Percentiles rank a stretch among this genome's conserved stretches.
Conservation (phyloP, 495 filamentous ascomycete genomes). For the Talaromyces ruber region DNA sequence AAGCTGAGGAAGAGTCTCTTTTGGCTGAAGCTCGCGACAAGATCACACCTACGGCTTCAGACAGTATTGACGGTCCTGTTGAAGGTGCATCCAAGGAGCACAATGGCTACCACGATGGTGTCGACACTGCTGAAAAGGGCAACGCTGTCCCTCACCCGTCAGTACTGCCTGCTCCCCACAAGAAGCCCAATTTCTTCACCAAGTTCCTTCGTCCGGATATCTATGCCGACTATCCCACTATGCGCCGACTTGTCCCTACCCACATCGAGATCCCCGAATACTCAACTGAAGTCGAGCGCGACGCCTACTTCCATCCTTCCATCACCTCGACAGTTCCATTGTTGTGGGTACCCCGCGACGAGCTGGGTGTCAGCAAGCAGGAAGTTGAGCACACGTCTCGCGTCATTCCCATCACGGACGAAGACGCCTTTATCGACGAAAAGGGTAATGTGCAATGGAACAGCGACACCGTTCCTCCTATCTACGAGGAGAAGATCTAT, state of each 20-base stretch:
- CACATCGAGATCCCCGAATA: conserved; percentile 43
- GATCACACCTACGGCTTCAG: conserved; percentile 13
- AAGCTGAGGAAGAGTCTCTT: conserved; percentile 57
- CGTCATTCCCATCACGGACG: conserved; percentile 74
- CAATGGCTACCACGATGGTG: conserved; percentile 18
- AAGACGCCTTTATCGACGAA: conserved; percentile 71
- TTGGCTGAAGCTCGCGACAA: conserved; percentile 38
- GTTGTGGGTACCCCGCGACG: conserved; percentile 79
- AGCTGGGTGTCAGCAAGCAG: conserved; percentile 64
- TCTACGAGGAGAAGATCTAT: conserved; percentile 63
- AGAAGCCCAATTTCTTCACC: conserved; percentile 48
- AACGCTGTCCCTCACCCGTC: conserved; percentile 8
- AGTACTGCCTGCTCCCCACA: conserved; percentile 19
- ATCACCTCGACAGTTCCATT: conserved; percentile 56
- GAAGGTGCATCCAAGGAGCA: conserved; percentile 19
- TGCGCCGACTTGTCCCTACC: conserved; percentile 65
- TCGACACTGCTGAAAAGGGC: conserved; percentile 32
- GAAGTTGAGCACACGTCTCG: conserved; percentile 64
- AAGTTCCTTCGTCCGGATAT: conserved; percentile 75
- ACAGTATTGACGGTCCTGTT: conserved; percentile 19
- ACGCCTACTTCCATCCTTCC: conserved; percentile 74
- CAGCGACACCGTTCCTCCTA: conserved; percentile 62
- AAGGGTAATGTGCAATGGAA: conserved; percentile 76
- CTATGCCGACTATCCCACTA: conserved; percentile 60
- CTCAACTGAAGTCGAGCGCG: conserved; percentile 45